Conservation (phyloP, 2,329 filamentous ascomycete species). For the Calonectria fujianensis region DNA sequence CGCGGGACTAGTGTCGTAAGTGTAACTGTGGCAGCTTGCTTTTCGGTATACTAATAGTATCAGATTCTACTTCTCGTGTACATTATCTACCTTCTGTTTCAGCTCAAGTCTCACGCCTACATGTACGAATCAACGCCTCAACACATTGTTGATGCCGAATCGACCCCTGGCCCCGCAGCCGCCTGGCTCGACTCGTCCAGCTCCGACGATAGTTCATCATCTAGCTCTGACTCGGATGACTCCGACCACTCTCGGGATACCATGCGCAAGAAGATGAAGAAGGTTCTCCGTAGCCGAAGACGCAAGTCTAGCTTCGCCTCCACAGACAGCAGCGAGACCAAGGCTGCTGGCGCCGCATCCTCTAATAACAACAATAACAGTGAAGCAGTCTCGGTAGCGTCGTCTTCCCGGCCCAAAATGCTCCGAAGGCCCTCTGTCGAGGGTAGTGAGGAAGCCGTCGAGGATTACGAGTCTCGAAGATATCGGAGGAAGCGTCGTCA, state of each 20-base stretch:
- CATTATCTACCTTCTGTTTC: constrained; percentile 88
- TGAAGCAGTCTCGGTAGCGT: constrained; percentile 62
- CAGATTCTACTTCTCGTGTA: constrained; percentile 88
- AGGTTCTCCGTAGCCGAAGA: constrained; percentile 82
- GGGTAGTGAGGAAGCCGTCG: constrained; percentile 66
- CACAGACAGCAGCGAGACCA: constrained; percentile 70
- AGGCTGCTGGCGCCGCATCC: constrained; percentile 63
- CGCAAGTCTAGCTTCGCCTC: constrained; percentile 87
- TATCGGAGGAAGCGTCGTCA: constrained; percentile 60
- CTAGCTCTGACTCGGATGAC: constrained; percentile 81
- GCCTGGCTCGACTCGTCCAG: constrained; percentile 86
- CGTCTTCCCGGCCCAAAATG: constrained; percentile 60
- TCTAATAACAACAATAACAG: constrained; percentile 61
- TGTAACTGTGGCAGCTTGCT: constrained; percentile 51
- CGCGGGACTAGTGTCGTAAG: constrained; percentile 90
- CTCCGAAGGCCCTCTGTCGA: constrained; percentile 62
- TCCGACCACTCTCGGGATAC: constrained; percentile 74
- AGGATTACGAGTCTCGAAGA: constrained; percentile 64
- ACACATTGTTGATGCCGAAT: constrained; percentile 93
- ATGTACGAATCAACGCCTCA: constrained; percentile 95
- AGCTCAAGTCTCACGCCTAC: constrained; percentile 93
- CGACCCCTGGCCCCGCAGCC: constrained; percentile 88
- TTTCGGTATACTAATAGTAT: constrained; percentile 26
- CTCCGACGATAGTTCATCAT: constrained; percentile 73
- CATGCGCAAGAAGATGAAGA: constrained; percentile 84